Evolutionary conservation across 225 moss, liverwort and hornwort species (phyloP).

Genomic region (Antitrichia curtipendula): DNA sequence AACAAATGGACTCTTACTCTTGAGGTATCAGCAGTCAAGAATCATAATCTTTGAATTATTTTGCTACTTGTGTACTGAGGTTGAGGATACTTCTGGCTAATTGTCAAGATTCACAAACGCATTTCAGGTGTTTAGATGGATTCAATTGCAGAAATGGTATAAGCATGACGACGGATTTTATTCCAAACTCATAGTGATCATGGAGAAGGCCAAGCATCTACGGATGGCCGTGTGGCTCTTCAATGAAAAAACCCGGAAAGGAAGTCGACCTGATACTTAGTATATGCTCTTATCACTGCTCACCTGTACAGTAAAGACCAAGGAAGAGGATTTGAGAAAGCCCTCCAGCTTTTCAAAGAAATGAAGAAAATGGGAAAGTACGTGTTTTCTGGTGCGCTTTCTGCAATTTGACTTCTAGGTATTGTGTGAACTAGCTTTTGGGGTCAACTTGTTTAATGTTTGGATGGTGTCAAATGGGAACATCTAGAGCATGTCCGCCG

Average conservation of each 20-base stretch:
- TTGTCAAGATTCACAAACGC: no score
- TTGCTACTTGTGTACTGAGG: not conserved
- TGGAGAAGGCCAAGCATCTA: conserved; percentile 76
- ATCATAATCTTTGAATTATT: not conserved
- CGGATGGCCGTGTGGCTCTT: conserved; percentile 77
- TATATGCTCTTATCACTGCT: conserved; percentile 80
- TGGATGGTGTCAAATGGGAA: not conserved
- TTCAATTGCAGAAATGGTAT: conserved; percentile 81
- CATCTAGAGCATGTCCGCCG: not conserved
- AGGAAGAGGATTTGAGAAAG: conserved; percentile 52
- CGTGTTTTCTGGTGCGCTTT: not conserved
- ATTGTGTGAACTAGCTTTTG: not conserved
- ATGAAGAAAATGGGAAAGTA: conserved; percentile 62
- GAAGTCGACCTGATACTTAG: conserved; percentile 68
- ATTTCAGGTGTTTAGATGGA: conserved; percentile 98
- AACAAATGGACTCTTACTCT: conserved; percentile 73
- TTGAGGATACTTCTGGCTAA: not conserved
- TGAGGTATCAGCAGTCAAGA: conserved; percentile 55
- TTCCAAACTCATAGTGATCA: conserved; percentile 81
- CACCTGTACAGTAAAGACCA: conserved; percentile 37
- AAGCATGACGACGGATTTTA: conserved; percentile 76
- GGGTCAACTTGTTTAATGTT: not conserved
- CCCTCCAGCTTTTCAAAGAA: conserved; percentile 42
- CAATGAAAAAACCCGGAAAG: conserved; percentile 58
- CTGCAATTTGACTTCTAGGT: not conserved